These are phyloP conservation scores for Daldinia eschscholtzii DNA, from an alignment of 2,329 filamentous ascomycete genomes.

Conservation along the genomic window DNA sequence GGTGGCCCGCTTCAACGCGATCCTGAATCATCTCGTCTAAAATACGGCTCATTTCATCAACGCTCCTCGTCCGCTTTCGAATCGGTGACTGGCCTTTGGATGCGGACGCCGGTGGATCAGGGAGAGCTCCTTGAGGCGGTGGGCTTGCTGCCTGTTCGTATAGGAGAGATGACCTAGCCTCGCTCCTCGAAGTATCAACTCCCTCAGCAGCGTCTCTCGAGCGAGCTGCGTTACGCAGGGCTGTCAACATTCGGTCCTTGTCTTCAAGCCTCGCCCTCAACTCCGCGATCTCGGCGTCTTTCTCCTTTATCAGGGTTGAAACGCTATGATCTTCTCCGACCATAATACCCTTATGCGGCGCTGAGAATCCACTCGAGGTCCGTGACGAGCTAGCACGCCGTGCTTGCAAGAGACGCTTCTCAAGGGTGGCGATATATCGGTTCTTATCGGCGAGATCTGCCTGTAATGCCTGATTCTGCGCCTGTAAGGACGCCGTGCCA, in stretches of 20 bases:
- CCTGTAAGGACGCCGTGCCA: conserved; percentile 81
- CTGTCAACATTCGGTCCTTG: conserved; percentile 92
- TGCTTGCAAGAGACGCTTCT: conserved; percentile 92
- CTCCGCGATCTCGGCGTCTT: conserved; percentile 92
- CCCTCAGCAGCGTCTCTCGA: conserved; percentile 84
- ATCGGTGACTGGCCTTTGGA: conserved; percentile 52
- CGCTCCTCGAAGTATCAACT: conserved; percentile 53
- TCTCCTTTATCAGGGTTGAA: conserved; percentile 81
- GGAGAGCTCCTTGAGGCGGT: conserved; percentile 51
- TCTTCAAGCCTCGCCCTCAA: conserved; percentile 91
- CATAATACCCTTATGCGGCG: conserved; percentile 71
- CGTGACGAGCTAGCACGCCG: conserved; percentile 90
- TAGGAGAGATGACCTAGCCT: conserved; percentile 50
- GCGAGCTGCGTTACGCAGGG: conserved; percentile 85
- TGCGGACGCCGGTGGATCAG: conserved; percentile 48
- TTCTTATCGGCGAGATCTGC: conserved; percentile 98
- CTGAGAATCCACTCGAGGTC: conserved; percentile 79
- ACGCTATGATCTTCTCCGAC: conserved; percentile 85
- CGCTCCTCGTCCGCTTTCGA: conserved; percentile 73
- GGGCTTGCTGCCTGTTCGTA: conserved; percentile 53
- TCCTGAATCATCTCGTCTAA: conserved; percentile 97
- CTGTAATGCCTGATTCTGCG: conserved; percentile 93
- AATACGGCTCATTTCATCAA: conserved; percentile 93
- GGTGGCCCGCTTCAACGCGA: conserved; percentile 80
- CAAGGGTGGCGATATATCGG: conserved; percentile 92